phyloP scores from a whole-genome alignment of 2,329 filamentous ascomycete genomes.

The Podosphaera aphanis region DNA sequence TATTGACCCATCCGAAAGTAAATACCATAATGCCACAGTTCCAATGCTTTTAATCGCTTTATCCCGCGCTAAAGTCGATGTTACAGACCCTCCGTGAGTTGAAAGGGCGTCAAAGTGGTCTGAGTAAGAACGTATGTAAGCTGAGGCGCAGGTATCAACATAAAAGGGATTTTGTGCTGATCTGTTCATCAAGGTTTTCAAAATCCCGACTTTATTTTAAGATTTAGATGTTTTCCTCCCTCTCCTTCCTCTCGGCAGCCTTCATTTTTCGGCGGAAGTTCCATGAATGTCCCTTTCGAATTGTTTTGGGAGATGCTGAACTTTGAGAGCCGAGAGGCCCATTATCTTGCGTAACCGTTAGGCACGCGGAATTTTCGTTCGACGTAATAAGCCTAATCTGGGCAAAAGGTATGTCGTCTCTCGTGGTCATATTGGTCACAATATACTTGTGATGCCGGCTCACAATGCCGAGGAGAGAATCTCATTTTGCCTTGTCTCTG shows the following conservation, averaged over 20 bases:
- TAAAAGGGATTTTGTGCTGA: no score
- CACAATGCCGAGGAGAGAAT: neutral
- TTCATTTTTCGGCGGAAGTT: no score
- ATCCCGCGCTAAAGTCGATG: neutral
- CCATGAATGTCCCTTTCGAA: no score
- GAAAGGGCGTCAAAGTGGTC: neutral
- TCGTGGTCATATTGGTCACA: neutral
- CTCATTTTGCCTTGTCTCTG: neutral
- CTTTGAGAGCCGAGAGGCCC: neutral
- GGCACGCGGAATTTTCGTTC: neutral
- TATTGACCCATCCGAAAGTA: neutral
- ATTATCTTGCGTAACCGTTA: neutral
- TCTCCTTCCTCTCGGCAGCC: no score
- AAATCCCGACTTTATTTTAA: no score
- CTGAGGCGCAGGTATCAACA: no score
- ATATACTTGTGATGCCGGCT: neutral
- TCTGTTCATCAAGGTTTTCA: no score
- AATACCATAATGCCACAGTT: neutral
- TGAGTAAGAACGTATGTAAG: no score
- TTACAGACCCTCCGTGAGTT: neutral
- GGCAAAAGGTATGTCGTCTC: neutral
- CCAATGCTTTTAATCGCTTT: neutral
- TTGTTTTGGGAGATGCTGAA: neutral
- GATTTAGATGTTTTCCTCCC: no score
- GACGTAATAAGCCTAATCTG: neutral